Evolutionary conservation across 176 grass and related monocot species (phyloP).

Genomic region (Zea mays): DNA sequence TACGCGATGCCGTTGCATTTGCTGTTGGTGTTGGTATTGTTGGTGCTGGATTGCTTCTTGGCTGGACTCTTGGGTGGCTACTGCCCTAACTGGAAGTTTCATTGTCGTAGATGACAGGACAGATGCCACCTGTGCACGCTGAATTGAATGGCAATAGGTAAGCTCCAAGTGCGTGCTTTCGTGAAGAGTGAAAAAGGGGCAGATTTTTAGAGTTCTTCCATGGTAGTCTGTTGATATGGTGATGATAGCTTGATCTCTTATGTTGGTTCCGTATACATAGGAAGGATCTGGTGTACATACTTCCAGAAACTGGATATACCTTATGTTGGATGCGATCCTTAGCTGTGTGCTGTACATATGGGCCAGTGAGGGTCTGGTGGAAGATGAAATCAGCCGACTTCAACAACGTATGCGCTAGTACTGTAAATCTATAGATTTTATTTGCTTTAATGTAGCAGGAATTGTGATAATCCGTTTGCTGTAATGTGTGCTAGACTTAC

Average conservation of each 20-base stretch:
- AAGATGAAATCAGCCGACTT: slow-evolving; percentile 60
- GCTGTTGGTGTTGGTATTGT: slow-evolving; percentile 74
- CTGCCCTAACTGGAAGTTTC: slow-evolving; percentile 46
- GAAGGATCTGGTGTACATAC: slow-evolving; percentile 40
- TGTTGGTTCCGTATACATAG: slow-evolving; percentile 35
- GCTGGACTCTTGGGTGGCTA: slow-evolving; percentile 85
- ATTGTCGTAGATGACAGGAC: not conserved
- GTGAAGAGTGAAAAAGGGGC: slow-evolving; percentile 6
- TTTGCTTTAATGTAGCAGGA: slow-evolving; percentile 26
- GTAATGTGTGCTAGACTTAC: not conserved
- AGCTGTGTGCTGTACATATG: slow-evolving; percentile 31
- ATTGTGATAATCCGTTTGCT: slow-evolving; percentile 20
- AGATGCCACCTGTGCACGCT: not conserved
- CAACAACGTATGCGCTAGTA: slow-evolving; percentile 38
- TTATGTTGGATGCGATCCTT: slow-evolving; percentile 18
- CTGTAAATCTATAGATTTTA: slow-evolving; percentile 27
- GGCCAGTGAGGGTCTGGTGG: slow-evolving; percentile 40
- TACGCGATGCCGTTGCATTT: slow-evolving; percentile 52
- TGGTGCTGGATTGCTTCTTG: slow-evolving; percentile 79
- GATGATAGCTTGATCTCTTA: slow-evolving; percentile 26
- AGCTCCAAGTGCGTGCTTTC: slow-evolving; percentile 18
- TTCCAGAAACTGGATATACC: slow-evolving; percentile 14
- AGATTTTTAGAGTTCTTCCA: slow-evolving; percentile 18
- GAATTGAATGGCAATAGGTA: not conserved
- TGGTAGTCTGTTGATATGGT: slow-evolving; percentile 25